Base-by-base conservation (phyloP, 352 stramenopile species). In the Saprolegnia diclina region DNA sequence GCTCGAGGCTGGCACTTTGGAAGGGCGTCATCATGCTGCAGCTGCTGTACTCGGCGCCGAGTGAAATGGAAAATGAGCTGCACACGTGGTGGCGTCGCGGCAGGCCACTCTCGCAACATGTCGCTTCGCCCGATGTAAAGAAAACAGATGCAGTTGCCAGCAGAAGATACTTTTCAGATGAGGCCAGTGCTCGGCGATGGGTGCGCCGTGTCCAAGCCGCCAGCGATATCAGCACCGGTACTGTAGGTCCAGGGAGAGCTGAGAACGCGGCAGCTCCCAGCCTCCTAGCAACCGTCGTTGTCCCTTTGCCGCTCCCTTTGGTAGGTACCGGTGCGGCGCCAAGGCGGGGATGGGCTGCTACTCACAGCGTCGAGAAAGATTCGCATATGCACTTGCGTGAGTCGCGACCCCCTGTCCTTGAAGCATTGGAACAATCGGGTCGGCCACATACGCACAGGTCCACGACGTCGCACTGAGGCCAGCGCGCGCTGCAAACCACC, bases 31-130 rank as follows among this genome's bases (percentile, higher is more conserved):
- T 35, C 1, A 7, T n/a, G 53, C 14, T 14, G 53, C 21, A 26
- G 35, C 19, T 35, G 53, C 53, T 26, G 21, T n/a, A 56, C 24
- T 56, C 13, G 11, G 24, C 11, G 10, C 24, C 22, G 19, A 61
- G 53, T 40, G 32, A 35, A 61, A 42, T 61, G 24, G 53, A 61
- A 61, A 61, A 61, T 48, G 42, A 48, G 42, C 42, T 48, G 42
- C 42, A n/a, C 29, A 35, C 29, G 29, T 35, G 29, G 2, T 35
- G 42, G 2, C 18, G 18, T 48, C 18, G 18, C 42, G 11, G 42
- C 42, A 48, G 5, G 29, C 29, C 29, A 35, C 29, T 35, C 29
- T 35, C 29, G 29, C 42, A 48, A 48, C 42, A 48, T 48, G 42
- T 48, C 42, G 42, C 42, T 48, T 48, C 42, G 29, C 42, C 11